Evolutionary conservation across 805 yeast genomes (phyloP), one percentile per base, ranked within the genome.

Genomic region (Monosporozyma solicola): DNA sequence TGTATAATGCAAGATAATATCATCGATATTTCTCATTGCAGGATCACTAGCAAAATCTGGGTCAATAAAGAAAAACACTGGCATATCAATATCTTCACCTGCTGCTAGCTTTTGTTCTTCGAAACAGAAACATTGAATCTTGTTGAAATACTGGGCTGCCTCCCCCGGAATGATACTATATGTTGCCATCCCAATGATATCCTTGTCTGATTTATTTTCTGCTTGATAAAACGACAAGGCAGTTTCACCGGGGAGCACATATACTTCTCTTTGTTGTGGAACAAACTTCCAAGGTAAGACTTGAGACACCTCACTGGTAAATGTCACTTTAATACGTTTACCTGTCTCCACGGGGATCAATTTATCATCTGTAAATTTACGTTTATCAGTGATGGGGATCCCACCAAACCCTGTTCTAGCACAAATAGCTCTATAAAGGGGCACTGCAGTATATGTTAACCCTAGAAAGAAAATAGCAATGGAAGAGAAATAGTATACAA

Each of bases 81-180:
- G 99, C 99, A 94, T 94, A 66, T 94, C 99, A 16, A 94, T 95
- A 66, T 94, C 97, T 71, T 94, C 99, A 8, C 97, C 97, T 2
- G 97, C 96, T 52, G 83, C 78, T 58, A 94, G 74, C 69, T 87
- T 80, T 70, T 94, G 99, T 68, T 94, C 99, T 73, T 94, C 99
- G 65, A 94, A 94, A 66, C 99, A 94, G 72, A 94, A 94, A 70
- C 99, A 94, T 69, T 94, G 99, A 63, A 94, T 94, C 71, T 94
- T 94, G 73, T 89, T 89, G 74, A 94, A 94, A 70, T 92, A 94
- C 5, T 89, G 96, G 0, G 98, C 96, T 6, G 94, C 96, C 61
- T 88, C 92, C 59, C 94, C 97, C 0, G 99, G 99, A 0, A 96
- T 82, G 49, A 94, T 97, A 5, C 96, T 85, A 68, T 94, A 94